Evolutionary conservation across 2,329 filamentous ascomycete genomes (phyloP), one percentile per base, ranked within the genome.

Genomic region (Fusarium coicis): DNA sequence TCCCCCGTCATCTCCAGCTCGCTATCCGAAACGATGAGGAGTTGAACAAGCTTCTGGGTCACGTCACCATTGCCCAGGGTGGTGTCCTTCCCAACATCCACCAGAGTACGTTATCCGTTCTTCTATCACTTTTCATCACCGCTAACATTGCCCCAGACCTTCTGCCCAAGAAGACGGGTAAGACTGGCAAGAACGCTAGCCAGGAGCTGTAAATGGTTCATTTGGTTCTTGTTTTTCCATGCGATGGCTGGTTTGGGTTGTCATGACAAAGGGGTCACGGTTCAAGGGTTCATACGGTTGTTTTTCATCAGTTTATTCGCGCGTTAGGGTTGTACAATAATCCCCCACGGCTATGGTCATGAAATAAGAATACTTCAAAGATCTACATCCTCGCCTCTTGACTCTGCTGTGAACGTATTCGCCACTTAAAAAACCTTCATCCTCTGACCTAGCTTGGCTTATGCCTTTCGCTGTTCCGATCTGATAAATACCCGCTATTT

Each of bases 21-120:
- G 96, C 96, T 86, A 99, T 99, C 89, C 93, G 96, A 82, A 98
- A 98, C 88, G 96, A 98, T 85, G 96, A 98, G 91, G 96, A 99
- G 87, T 86, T 98, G 93, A 98, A 98, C 93, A 98, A 97, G 91
- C 92, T 97, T 73, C 90, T 97, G 76, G 95, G 95, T 66, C 94
- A 97, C 84, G 95, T 97, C 86, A 98, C 95, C 83, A 97, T 97
- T 81, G 95, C 95, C 84, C 95, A 97, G 87, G 95, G 94, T 88
- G 94, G 94, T 95, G 95, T 97, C 78, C 90, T 97, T 75, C 95
- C 95, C 85, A 97, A 97, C 91, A 97, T 97, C 79, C 94, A 97
- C 89, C 93, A 96, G 87, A 97, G 94, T 97, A 91, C 79, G 94
- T 90, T 47, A 2, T 39, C 65, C 44, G 11, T 40, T 10, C 49